A percentile compares a stretch with the other conserved stretches of the same genome.
phyloP scores from a whole-genome alignment of 495 filamentous ascomycete genomes.

The Trichocladium antarcticum region DNA sequence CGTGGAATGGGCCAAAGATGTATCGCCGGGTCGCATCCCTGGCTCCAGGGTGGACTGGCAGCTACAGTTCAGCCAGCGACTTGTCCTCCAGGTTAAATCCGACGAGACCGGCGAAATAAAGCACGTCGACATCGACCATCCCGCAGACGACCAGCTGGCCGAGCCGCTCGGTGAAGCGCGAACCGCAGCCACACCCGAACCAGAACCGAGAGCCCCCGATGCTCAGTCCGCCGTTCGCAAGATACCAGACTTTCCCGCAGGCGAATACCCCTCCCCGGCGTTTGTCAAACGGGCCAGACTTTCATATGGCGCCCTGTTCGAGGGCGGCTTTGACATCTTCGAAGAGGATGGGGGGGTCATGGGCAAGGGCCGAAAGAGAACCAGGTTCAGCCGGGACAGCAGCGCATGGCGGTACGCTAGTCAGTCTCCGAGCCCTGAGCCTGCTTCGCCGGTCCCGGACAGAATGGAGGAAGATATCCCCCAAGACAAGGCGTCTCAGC shows the following conservation, averaged over 20 bases:
- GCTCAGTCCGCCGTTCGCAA: constrained; percentile 12
- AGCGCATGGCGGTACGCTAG: constrained; percentile 61
- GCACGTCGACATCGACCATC: constrained; percentile 40
- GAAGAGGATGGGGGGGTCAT: constrained; percentile 56
- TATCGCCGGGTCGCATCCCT: constrained; percentile 46
- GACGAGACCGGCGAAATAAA: constrained; percentile 27
- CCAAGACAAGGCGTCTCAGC: not conserved
- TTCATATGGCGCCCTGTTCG: constrained; percentile 49
- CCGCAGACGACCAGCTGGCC: constrained; percentile 10
- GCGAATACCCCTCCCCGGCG: constrained; percentile 61
- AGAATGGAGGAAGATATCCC: constrained; percentile 29
- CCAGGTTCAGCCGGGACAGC: constrained; percentile 57
- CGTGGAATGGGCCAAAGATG: constrained; percentile 44
- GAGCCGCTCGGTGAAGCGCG: constrained; percentile 1
- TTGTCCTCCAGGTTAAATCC: constrained; percentile 49
- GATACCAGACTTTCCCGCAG: constrained; percentile 12
- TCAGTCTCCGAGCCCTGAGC: constrained; percentile 53
- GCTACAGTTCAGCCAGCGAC: constrained; percentile 46
- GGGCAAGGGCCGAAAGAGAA: constrained; percentile 57
- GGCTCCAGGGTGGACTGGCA: constrained; percentile 67
- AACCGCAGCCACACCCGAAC: constrained; percentile 1
- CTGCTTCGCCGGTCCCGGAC: constrained; percentile 20
- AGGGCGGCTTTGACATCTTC: constrained; percentile 55
- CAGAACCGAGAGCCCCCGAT: not conserved
- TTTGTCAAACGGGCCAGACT: constrained; percentile 56